Evolutionary conservation across 73 alveolate species (phyloP).

Genomic region (Tetrahymena malaccensis): DNA sequence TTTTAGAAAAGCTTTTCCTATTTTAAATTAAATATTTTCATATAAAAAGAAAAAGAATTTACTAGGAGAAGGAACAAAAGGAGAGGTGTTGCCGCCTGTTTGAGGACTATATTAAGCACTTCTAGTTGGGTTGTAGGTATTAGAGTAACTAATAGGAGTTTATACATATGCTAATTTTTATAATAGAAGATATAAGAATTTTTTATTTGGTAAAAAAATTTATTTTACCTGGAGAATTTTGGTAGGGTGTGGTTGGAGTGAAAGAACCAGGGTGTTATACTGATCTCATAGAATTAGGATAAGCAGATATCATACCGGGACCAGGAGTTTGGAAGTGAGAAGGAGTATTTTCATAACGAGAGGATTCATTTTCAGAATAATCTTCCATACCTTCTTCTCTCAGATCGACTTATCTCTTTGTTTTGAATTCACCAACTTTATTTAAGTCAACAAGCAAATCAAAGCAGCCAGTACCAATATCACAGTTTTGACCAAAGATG

Average conservation of each 20-base stretch:
- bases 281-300: neutral
- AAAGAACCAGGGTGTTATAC: neutral
- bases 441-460: constrained; percentile 30
- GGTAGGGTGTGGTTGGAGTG: neutral
- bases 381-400: neutral
- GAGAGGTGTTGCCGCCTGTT: neutral
- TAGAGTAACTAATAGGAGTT: neutral
- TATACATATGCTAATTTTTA: neutral
- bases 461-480: constrained; percentile 37
- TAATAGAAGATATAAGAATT: too few relatives aligned
- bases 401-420: neutral
- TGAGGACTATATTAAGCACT: neutral
- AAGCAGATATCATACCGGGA: neutral
- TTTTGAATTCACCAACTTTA: constrained; percentile 26
- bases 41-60: neutral
- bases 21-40: neutral
- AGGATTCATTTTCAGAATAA: neutral
- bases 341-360: neutral
- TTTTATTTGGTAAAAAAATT: neutral
- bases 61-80: neutral
- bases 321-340: neutral
- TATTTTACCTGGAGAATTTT: neutral
- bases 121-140: neutral
- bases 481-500: constrained; percentile 36
- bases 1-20: neutral